Percentiles rank a stretch among this genome's conserved stretches.
Conservation (phyloP, 495 filamentous ascomycete species). For the Podospora anserina region DNA sequence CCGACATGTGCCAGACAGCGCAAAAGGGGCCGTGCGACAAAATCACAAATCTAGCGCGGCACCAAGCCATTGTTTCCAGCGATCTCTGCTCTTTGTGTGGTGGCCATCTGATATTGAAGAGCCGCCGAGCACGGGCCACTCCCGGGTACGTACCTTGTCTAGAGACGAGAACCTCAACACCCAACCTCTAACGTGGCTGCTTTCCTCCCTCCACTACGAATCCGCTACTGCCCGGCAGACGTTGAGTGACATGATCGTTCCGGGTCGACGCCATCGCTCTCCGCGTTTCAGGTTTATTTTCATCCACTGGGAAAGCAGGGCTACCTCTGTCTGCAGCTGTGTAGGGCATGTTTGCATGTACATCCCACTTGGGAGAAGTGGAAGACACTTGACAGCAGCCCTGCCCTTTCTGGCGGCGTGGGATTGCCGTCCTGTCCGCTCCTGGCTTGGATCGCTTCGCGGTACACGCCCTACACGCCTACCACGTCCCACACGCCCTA, state of each 20-base stretch:
- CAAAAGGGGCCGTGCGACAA: background rate
- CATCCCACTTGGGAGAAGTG: background rate
- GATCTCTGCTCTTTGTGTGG: background rate
- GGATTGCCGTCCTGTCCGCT: conserved; percentile 16
- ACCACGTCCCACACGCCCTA: conserved; percentile 21
- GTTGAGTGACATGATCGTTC: conserved; percentile 17
- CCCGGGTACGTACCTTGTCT: conserved; percentile 18
- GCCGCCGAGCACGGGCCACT: conserved; percentile 24
- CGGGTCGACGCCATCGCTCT: conserved; percentile 28
- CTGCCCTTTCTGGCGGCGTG: conserved; percentile 10
- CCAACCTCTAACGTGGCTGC: background rate
- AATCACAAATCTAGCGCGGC: background rate
- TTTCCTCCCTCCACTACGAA: background rate
- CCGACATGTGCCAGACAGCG: background rate
- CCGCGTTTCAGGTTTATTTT: conserved; percentile 47
- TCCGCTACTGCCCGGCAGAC: conserved; percentile 1
- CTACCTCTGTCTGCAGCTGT: conserved; percentile 26
- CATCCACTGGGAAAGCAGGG: conserved; percentile 23
- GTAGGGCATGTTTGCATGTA: conserved; percentile 6
- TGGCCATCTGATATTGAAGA: conserved; percentile 25
- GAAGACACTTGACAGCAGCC: conserved; percentile 4
- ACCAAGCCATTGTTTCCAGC: conserved; percentile 1
- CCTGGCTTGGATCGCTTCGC: conserved; percentile 11
- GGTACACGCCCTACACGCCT: conserved; percentile 24
- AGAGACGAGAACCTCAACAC: conserved; percentile 14